A percentile compares a stretch with the other conserved stretches of the same genome.
Conservation (phyloP, 2,329 filamentous ascomycete genomes). For the Monosporascus cannonballus region DNA sequence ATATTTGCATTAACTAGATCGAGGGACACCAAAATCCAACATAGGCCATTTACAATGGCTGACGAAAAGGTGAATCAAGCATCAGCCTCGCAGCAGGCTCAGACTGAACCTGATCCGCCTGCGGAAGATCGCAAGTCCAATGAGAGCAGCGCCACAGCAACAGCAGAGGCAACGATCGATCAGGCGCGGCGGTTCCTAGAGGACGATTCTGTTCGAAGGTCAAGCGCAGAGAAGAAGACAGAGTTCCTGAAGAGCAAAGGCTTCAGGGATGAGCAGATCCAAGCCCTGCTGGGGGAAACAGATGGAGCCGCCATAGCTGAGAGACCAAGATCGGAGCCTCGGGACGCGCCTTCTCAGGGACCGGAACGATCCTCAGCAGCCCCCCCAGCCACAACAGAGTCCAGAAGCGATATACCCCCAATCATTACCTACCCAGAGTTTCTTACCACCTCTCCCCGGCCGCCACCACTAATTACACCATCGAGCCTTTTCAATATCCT, state of each 20-base stretch:
- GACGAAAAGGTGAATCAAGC: conserved; percentile 12
- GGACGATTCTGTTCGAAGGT: conserved; percentile 64
- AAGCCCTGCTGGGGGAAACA: conserved; percentile 49
- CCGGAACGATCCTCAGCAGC: background rate
- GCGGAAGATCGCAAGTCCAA: conserved; percentile 10
- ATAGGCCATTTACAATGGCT: conserved; percentile 4
- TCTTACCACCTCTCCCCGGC: conserved; percentile 48
- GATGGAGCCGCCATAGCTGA: conserved; percentile 7
- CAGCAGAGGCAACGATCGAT: conserved; percentile 39
- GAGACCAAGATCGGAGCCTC: conserved; percentile 1
- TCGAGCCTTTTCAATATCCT: conserved; percentile 52
- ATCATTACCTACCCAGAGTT: conserved; percentile 69
- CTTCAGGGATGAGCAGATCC: conserved; percentile 59
- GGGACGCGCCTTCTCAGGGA: conserved; percentile 1
- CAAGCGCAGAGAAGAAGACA: conserved; percentile 65
- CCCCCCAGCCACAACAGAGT: conserved; percentile 10
- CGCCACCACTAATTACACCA: conserved; percentile 58
- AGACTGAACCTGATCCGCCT: conserved; percentile 6
- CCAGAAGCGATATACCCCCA: conserved; percentile 42
- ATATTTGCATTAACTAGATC: too few species aligned
- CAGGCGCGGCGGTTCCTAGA: conserved; percentile 72
- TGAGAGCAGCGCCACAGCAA: conserved; percentile 16
- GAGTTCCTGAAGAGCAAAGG: conserved; percentile 76
- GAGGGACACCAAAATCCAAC: background rate
- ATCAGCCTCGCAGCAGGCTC: conserved; percentile 17